A percentile compares a stretch with the other conserved stretches of the same genome.
phyloP scores from a whole-genome alignment of 371 early-diverging fungal species.

The Ordospora colligata region DNA sequence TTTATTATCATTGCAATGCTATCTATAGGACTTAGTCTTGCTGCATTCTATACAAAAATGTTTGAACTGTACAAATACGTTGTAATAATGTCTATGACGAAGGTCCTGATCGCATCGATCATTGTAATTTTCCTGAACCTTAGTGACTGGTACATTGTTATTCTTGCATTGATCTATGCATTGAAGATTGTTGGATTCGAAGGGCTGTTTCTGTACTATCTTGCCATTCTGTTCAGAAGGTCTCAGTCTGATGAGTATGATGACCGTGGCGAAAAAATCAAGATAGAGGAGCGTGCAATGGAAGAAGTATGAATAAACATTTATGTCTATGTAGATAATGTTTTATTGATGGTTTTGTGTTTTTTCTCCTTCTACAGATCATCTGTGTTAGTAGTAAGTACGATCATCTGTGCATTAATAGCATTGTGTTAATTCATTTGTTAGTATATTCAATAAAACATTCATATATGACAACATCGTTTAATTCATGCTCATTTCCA shows the following conservation, averaged over 20 bases:
- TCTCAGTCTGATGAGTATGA: constrained; percentile 41
- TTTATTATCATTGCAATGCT: neutral
- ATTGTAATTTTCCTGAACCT: constrained; percentile 28
- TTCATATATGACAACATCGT: too few species aligned
- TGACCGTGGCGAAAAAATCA: constrained; percentile 23
- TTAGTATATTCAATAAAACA: too few species aligned
- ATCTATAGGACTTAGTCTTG: neutral
- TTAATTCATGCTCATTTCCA: too few species aligned
- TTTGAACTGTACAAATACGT: neutral
- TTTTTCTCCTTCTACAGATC: too few species aligned
- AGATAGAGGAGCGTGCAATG: neutral
- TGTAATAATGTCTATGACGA: neutral
- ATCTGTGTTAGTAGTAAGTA: too few species aligned
- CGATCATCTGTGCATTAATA: too few species aligned
- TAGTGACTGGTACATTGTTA: constrained; percentile 7
- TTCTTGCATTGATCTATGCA: constrained; percentile 13
- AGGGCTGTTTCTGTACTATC: constrained; percentile 23
- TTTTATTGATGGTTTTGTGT: too few species aligned
- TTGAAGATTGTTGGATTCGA: neutral
- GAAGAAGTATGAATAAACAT: constrained; percentile 12
- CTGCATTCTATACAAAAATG: neutral
- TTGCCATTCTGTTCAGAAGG: constrained; percentile 31
- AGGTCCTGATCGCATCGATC: neutral
- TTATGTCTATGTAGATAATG: neutral
- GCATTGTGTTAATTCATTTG: too few species aligned